Percentiles rank a stretch among this genome's conserved stretches.
These are phyloP conservation scores for Diospyros kaki DNA, from an alignment of 148 eudicot genomes.

Conservation along the genomic window DNA sequence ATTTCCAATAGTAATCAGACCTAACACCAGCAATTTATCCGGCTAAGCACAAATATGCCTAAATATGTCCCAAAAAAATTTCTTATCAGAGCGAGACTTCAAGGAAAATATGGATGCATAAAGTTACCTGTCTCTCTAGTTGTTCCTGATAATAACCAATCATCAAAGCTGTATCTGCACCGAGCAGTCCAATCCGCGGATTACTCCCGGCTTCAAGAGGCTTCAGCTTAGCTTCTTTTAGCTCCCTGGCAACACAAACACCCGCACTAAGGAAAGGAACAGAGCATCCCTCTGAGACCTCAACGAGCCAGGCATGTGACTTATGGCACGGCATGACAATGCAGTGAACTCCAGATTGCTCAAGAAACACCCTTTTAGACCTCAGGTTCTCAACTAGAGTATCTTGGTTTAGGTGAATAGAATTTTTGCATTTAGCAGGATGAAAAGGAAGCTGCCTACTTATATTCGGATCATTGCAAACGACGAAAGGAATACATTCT, in stretches of 20 bases:
- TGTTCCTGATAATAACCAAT: conserved; percentile 43
- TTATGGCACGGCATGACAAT: conserved; percentile 61
- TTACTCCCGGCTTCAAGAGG: conserved; percentile 51
- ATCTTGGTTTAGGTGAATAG: neutral
- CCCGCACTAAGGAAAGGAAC: conserved; percentile 41
- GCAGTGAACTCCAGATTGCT: conserved; percentile 49
- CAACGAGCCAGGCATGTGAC: conserved; percentile 40
- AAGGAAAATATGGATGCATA: too few relatives aligned
- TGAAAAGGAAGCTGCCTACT: conserved; percentile 9
- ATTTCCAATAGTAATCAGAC: neutral
- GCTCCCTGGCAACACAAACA: conserved; percentile 44
- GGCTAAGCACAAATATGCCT: too few relatives aligned
- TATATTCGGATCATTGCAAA: conserved; percentile 44
- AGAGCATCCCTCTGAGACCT: conserved; percentile 41
- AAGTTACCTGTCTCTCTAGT: conserved; percentile 41
- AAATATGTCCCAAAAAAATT: too few relatives aligned
- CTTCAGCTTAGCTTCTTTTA: conserved; percentile 45
- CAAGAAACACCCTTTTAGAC: conserved; percentile 40
- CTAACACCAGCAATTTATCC: neutral
- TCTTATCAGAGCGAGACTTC: too few relatives aligned
- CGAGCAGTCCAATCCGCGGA: conserved; percentile 47
- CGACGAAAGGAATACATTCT: conserved; percentile 40
- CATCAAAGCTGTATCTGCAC: conserved; percentile 22
- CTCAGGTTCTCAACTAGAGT: conserved; percentile 36
- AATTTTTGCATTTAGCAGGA: neutral